Percentiles rank a stretch among this genome's conserved stretches.
phyloP scores from a whole-genome alignment of 805 yeast species.

The Nematodospora valgi region DNA sequence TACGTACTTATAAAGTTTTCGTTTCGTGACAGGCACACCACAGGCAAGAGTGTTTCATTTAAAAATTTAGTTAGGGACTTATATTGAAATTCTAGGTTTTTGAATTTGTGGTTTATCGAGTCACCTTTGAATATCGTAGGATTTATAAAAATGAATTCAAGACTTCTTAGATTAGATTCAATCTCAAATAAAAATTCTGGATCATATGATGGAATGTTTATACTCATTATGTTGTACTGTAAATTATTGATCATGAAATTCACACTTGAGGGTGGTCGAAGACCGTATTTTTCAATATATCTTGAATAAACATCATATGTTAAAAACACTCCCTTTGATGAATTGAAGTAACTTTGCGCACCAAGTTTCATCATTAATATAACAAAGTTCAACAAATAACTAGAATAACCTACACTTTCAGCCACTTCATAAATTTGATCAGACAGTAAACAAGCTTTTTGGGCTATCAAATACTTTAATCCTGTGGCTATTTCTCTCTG shows the following conservation, averaged over 20 bases:
- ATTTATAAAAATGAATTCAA: conserved; percentile 10
- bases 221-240: conserved; percentile 13
- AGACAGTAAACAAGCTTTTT: neutral
- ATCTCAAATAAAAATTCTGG: conserved; percentile 20
- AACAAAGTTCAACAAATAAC: conserved; percentile 7
- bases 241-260: conserved; percentile 10
- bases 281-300: conserved; percentile 1
- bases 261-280: conserved; percentile 5
- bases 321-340: conserved; percentile 6
- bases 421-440: neutral
- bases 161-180: conserved; percentile 11
- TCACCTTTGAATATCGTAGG: neutral
- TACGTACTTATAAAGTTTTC: conserved; percentile 16
- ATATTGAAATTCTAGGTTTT: conserved; percentile 12
- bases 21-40: conserved; percentile 12
- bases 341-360: conserved; percentile 12
- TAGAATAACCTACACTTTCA: conserved; percentile 5
- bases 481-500: neutral
- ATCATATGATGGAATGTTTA: conserved; percentile 22
- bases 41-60: conserved; percentile 14
- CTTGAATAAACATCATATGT: conserved; percentile 8
- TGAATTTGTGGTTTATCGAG: conserved; percentile 1
- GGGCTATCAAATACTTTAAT: neutral
- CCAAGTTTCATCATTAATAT: conserved; percentile 11
- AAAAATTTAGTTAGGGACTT: conserved; percentile 15